phyloP scores from a whole-genome alignment of 192 early-diverging fungal genomes.

The Coemansia sp. region DNA sequence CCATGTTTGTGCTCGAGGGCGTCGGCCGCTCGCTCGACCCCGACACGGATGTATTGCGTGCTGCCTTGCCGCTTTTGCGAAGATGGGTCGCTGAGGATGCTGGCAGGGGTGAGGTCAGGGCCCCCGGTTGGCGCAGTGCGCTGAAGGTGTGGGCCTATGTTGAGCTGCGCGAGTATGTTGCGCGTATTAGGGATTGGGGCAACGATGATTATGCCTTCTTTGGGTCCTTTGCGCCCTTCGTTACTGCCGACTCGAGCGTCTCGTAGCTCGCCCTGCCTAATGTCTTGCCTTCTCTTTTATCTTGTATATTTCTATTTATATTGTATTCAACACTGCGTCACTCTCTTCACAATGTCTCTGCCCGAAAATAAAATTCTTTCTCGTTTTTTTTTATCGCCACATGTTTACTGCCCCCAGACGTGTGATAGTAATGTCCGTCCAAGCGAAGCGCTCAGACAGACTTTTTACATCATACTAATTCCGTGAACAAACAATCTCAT shows the following conservation, averaged over 20 bases:
- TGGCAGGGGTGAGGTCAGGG: conserved; percentile 4
- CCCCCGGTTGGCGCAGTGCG: conserved; percentile 23
- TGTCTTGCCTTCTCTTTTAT: background rate
- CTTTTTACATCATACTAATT: too few species aligned
- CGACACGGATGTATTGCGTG: conserved; percentile 85
- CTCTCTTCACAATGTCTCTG: too few species aligned
- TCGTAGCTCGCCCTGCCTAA: conserved; percentile 1
- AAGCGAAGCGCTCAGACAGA: background rate
- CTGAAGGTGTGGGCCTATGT: conserved; percentile 48
- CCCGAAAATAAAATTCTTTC: too few species aligned
- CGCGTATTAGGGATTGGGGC: conserved; percentile 37
- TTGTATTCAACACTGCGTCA: too few species aligned
- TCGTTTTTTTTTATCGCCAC: too few species aligned
- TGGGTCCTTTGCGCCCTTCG: conserved; percentile 44
- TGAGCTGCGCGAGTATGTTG: conserved; percentile 47
- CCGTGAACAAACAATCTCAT: too few species aligned
- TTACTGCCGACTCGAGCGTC: conserved; percentile 34
- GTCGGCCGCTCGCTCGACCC: conserved; percentile 90
- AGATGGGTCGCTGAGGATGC: conserved; percentile 51
- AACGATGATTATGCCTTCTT: conserved; percentile 47
- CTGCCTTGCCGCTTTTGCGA: conserved; percentile 69
- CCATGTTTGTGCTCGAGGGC: conserved; percentile 91
- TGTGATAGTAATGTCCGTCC: background rate
- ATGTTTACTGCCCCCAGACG: too few species aligned
- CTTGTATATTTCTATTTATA: conserved; percentile 1